A percentile compares a stretch with the other conserved stretches of the same genome.
Conservation (phyloP, 345 rosid genomes). For the Populus tremula region DNA sequence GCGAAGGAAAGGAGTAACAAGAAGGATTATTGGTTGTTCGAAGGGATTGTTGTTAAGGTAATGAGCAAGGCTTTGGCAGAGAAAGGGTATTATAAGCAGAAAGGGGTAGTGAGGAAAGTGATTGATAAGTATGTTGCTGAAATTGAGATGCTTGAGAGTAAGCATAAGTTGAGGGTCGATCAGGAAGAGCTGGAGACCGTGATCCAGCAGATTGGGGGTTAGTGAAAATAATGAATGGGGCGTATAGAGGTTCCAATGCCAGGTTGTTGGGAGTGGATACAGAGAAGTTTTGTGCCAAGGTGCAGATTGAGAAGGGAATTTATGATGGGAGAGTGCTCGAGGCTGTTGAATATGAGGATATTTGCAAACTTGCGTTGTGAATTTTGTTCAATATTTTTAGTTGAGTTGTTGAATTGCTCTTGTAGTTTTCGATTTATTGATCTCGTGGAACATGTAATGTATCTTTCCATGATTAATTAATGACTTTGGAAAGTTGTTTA, state of each 20-base stretch:
- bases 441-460: not conserved
- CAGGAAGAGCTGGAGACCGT: slow-evolving; percentile 97
- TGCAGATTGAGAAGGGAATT: slow-evolving; percentile 88
- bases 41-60: slow-evolving; percentile 82
- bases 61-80: slow-evolving; percentile 76
- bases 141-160: slow-evolving; percentile 75
- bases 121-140: slow-evolving; percentile 85
- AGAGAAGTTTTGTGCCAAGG: slow-evolving; percentile 72
- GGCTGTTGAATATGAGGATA: slow-evolving; percentile 83
- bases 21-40: slow-evolving; percentile 86
- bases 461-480: not conserved
- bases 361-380: slow-evolving; percentile 66
- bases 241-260: slow-evolving; percentile 74
- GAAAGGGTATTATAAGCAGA: slow-evolving; percentile 87
- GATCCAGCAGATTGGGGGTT: slow-evolving; percentile 79
- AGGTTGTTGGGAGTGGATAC: slow-evolving; percentile 77
- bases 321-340: slow-evolving; percentile 88
- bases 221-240: slow-evolving; percentile 88
- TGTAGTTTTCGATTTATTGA: not conserved
- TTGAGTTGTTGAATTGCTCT: not conserved
- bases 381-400: not conserved
- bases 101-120: slow-evolving; percentile 78
- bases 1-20: slow-evolving; percentile 73
- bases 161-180: slow-evolving; percentile 79
- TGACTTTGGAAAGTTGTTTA: not conserved